phyloP scores from a whole-genome alignment of 148 eudicot genomes.

The Simmondsia chinensis region DNA sequence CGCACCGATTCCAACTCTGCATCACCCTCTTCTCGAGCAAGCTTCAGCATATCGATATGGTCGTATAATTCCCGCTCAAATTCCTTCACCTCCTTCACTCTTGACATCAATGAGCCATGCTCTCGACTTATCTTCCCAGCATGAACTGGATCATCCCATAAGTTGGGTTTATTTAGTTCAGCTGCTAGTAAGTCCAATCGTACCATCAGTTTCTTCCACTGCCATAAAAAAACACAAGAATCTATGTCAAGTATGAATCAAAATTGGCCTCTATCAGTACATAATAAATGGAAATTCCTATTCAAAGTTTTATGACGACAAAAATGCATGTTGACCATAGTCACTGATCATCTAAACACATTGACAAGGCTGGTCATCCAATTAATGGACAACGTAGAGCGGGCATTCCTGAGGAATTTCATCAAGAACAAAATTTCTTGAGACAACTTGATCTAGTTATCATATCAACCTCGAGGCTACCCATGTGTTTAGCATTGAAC shows the following conservation, averaged over 20 bases:
- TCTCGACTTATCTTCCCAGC: conserved; percentile 93
- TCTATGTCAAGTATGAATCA: not conserved
- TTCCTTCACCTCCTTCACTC: conserved; percentile 74
- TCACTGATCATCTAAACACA: no score
- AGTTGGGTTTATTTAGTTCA: conserved; percentile 62
- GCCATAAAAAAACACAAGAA: conserved; percentile 10
- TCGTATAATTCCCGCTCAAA: conserved; percentile 80
- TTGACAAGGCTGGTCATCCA: no score
- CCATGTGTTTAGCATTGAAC: no score
- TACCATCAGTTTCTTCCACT: conserved; percentile 78
- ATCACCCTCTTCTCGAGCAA: conserved; percentile 95
- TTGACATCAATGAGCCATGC: conserved; percentile 72
- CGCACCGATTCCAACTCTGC: conserved; percentile 90
- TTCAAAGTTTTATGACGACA: no score
- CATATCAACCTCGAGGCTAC: no score
- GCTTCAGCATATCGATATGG: conserved; percentile 94
- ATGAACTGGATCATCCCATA: conserved; percentile 91
- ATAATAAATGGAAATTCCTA: no score
- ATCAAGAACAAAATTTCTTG: no score
- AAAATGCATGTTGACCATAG: no score
- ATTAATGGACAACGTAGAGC: no score
- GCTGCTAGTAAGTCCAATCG: conserved; percentile 55
- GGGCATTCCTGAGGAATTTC: no score
- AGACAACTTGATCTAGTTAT: no score
- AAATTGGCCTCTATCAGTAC: not conserved